phyloP scores from a whole-genome alignment of 2,329 filamentous ascomycete species.

The Microcyclospora tardicrescens region DNA sequence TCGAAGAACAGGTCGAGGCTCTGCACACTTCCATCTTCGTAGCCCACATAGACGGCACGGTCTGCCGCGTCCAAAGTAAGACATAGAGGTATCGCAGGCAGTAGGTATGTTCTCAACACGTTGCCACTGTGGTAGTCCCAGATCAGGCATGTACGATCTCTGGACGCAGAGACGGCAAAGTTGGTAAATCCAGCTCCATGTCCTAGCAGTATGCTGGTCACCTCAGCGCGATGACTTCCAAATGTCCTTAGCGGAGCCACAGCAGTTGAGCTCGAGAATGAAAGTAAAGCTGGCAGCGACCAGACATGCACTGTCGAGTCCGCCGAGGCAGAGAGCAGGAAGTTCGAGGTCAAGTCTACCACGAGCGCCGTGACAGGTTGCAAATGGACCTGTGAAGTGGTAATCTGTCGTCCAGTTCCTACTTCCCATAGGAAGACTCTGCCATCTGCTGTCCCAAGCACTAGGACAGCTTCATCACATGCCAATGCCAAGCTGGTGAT shows the following conservation, averaged over 20 bases:
- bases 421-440: constrained; percentile 86
- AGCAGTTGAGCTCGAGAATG: constrained; percentile 43
- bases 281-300: constrained; percentile 65
- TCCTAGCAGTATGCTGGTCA: constrained; percentile 50
- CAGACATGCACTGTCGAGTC: constrained; percentile 90
- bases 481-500: constrained; percentile 66
- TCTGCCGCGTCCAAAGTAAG: constrained; percentile 69
- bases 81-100: constrained; percentile 60
- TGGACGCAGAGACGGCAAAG: constrained; percentile 70
- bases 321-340: constrained; percentile 64
- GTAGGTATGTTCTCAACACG: constrained; percentile 66
- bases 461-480: constrained; percentile 52
- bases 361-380: constrained; percentile 67
- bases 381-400: constrained; percentile 64
- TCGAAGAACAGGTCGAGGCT: constrained; percentile 55
- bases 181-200: constrained; percentile 61
- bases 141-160: constrained; percentile 76
- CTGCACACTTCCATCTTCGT: constrained; percentile 69
- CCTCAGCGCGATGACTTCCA: constrained; percentile 60
- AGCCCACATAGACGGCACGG: constrained; percentile 67
- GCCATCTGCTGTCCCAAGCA: constrained; percentile 73
- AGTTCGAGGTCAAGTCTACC: constrained; percentile 54
- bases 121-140: constrained; percentile 83
- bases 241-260: constrained; percentile 65
- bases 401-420: constrained; percentile 58